phyloP scores from a whole-genome alignment of 179 eudicot genomes.

The Silene noctiflora region DNA sequence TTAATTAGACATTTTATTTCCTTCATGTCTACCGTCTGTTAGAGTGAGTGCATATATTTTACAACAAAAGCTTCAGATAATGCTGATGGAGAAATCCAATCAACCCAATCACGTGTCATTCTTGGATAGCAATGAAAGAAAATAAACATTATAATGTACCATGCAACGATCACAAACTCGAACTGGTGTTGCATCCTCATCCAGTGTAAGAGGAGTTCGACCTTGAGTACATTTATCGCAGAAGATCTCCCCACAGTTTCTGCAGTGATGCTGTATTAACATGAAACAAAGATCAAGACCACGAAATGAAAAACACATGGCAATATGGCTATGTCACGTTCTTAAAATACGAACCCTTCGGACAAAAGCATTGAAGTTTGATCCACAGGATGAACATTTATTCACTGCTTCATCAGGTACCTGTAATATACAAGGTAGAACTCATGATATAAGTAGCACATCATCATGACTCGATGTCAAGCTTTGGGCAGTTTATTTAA shows the following conservation, averaged over 20 bases:
- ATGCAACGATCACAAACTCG: slow-evolving; percentile 95
- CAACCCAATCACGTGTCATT: neutral
- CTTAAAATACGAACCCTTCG: slow-evolving; percentile 53
- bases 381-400: slow-evolving; percentile 64
- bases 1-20: no score
- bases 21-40: no score
- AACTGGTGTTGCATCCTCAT: slow-evolving; percentile 69
- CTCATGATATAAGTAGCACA: neutral
- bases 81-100: neutral
- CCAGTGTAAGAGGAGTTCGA: slow-evolving; percentile 76
- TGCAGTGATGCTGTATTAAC: slow-evolving; percentile 82
- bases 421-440: slow-evolving; percentile 34
- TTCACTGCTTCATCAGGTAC: slow-evolving; percentile 94
- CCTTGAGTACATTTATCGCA: slow-evolving; percentile 99
- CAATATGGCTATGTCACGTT: neutral
- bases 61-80: neutral
- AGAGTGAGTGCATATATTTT: neutral
- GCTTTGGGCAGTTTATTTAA: neutral
- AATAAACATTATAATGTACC: slow-evolving; percentile 40
- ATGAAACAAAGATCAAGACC: slow-evolving; percentile 13
- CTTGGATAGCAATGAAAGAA: slow-evolving; percentile 7
- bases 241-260: slow-evolving; percentile 94
- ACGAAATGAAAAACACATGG: slow-evolving; percentile 8
- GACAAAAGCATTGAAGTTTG: slow-evolving; percentile 76
- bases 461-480: neutral